Evolutionary conservation across 441 rosid species (phyloP).

Genomic region (Populus hybrid): DNA sequence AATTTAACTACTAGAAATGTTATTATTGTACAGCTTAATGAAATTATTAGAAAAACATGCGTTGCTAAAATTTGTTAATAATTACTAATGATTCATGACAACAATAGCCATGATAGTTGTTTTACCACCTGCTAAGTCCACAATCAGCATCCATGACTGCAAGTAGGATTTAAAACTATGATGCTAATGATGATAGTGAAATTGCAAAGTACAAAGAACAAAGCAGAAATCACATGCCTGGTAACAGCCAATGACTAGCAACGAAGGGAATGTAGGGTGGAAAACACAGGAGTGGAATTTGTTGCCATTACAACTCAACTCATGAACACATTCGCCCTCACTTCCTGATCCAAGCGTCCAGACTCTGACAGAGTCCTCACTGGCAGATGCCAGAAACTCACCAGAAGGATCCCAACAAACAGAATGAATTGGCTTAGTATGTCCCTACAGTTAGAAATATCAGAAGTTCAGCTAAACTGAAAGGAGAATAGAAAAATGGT

Average conservation of each 20-base stretch:
- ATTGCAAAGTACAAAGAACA: background rate
- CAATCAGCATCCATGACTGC: background rate
- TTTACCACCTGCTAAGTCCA: background rate
- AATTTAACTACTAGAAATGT: no score
- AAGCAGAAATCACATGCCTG: constrained; percentile 51
- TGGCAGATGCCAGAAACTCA: constrained; percentile 76
- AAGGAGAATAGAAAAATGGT: background rate
- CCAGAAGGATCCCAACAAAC: constrained; percentile 95
- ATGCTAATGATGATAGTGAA: background rate
- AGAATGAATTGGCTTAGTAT: constrained; percentile 61
- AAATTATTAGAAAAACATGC: background rate
- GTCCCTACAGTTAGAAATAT: constrained; percentile 52
- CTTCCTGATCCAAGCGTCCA: constrained; percentile 80
- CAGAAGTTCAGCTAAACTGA: constrained; percentile 5
- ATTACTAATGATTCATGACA: background rate
- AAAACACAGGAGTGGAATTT: constrained; percentile 84
- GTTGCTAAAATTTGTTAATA: background rate
- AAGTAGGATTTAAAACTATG: background rate
- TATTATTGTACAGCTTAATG: background rate
- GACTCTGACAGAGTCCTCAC: constrained; percentile 87
- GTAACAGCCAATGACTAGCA: constrained; percentile 81
- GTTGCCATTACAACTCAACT: constrained; percentile 74
- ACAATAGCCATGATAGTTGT: background rate
- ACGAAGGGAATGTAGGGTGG: constrained; percentile 72
- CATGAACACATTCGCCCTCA: constrained; percentile 76